phyloP scores from a whole-genome alignment of 2,329 filamentous ascomycete genomes.

The Pyricularia sp. region DNA sequence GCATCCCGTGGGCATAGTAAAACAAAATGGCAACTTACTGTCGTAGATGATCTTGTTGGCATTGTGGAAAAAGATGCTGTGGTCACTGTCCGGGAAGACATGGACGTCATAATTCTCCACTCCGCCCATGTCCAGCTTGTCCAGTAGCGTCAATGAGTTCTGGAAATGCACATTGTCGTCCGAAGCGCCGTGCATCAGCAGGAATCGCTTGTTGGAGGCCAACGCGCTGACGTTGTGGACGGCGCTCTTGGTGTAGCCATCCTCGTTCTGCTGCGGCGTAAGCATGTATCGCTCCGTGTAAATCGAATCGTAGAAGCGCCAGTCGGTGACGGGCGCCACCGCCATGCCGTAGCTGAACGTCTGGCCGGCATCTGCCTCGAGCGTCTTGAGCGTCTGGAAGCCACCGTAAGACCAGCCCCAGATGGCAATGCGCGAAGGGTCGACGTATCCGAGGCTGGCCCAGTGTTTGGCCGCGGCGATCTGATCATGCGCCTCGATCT shows the following conservation, averaged over 20 bases:
- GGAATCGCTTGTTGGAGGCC: slow-evolving; percentile 69
- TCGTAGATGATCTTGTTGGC: slow-evolving; percentile 88
- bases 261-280: slow-evolving; percentile 71
- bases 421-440: slow-evolving; percentile 73
- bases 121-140: slow-evolving; percentile 70
- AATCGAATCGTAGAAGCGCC: slow-evolving; percentile 89
- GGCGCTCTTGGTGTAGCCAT: slow-evolving; percentile 66
- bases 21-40: slow-evolving; percentile 49
- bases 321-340: slow-evolving; percentile 96
- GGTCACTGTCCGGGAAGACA: slow-evolving; percentile 92
- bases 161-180: slow-evolving; percentile 98
- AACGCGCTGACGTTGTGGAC: slow-evolving; percentile 70
- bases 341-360: slow-evolving; percentile 98
- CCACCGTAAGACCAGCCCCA: slow-evolving; percentile 99
- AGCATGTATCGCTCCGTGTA: slow-evolving; percentile 98
- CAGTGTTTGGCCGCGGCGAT: slow-evolving; percentile 84
- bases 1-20: neutral
- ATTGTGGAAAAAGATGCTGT: slow-evolving; percentile 90
- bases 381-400: slow-evolving; percentile 88
- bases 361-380: slow-evolving; percentile 79
- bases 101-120: slow-evolving; percentile 95
- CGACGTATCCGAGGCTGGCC: slow-evolving; percentile 73
- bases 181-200: slow-evolving; percentile 92
- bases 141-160: slow-evolving; percentile 80
- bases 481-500: slow-evolving; percentile 81